Conservation (phyloP, 257 asterid species). For the Plectranthus barbatus region DNA sequence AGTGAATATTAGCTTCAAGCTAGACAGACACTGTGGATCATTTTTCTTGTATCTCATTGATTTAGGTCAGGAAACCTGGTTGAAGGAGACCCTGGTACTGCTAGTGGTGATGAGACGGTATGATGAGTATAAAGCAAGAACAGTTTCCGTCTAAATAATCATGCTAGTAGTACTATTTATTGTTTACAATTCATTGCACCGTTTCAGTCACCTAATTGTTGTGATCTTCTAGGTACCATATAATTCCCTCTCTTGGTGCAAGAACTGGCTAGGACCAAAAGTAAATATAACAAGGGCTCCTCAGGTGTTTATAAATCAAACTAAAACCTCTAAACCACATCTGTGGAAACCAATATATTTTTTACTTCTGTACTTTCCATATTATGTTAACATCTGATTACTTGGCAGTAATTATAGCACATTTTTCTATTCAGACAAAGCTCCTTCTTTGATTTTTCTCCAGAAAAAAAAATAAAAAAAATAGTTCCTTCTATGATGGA, state of each 20-base stretch:
- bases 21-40: not conserved
- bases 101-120: conserved; percentile 99
- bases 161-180: not conserved
- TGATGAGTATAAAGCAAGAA: conserved; percentile 17
- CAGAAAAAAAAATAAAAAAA: too few species aligned
- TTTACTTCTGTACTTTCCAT: not conserved
- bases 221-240: conserved; percentile 66
- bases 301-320: conserved; percentile 48
- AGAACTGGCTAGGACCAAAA: conserved; percentile 89
- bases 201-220: conserved; percentile 16
- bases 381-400: not conserved
- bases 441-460: not conserved
- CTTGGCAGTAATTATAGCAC: not conserved
- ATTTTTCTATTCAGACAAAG: conserved; percentile 2
- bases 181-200: conserved; percentile 2
- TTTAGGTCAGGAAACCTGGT: conserved; percentile 88
- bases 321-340: conserved; percentile 2
- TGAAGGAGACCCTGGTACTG: conserved; percentile 83
- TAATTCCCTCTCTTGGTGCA: conserved; percentile 99
- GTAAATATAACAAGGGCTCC: conserved; percentile 97
- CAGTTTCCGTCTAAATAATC: conserved; percentile 6
- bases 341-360: not conserved
- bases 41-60: conserved; percentile 19
- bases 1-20: not conserved
- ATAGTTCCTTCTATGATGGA: too few species aligned